Evolutionary conservation across 1,284 basidiomycete species (phyloP), one percentile per base, ranked within the genome.

Genomic region (Meira miltonrushii): DNA sequence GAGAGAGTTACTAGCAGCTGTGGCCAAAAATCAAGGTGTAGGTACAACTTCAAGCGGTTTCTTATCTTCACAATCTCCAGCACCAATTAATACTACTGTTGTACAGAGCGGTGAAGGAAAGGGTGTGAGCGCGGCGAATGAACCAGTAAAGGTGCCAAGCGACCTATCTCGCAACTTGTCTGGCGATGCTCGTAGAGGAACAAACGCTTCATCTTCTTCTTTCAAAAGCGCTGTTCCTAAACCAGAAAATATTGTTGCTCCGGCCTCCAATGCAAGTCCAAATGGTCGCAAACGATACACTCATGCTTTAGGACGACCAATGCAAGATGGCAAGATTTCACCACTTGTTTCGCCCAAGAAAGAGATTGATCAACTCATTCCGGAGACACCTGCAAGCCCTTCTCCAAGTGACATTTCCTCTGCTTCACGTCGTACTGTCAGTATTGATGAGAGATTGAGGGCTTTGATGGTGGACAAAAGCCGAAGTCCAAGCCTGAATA

Each of bases 231-330:
- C 65, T 0, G 41, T 69, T 15, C 68, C 68, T 13, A 40, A 56
- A n/a, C 50, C 57, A 57, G 25, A 33, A 11, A 0, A 58, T 53
- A 55, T 58, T 38, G 23, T 19, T 3, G 49, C 44, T 47, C 37
- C 60, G 1, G 21, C 53, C 49, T 21, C 67, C 52, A 56, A 54
- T 59, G 28, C 63, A 56, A 69, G 63, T 41, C 62, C 68, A 40
- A 61, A 57, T n/a, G 68, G 68, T 10, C 59, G 71, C 33, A 64
- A 66, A 19, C 33, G 68, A 5, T 74, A 62, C 48, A 74, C 71
- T 4, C 55, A 59, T 6, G 65, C 67, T n/a, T 59, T 74, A 9
- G 71, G 71, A 7, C 58, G 67, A 57, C 70, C 71, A 21, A 51
- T 72, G 54, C 47, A 44, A 11, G 44, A 61, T 37, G 60, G 59